Conservation (phyloP, 352 stramenopile genomes). For the Phytopythium litorale region DNA sequence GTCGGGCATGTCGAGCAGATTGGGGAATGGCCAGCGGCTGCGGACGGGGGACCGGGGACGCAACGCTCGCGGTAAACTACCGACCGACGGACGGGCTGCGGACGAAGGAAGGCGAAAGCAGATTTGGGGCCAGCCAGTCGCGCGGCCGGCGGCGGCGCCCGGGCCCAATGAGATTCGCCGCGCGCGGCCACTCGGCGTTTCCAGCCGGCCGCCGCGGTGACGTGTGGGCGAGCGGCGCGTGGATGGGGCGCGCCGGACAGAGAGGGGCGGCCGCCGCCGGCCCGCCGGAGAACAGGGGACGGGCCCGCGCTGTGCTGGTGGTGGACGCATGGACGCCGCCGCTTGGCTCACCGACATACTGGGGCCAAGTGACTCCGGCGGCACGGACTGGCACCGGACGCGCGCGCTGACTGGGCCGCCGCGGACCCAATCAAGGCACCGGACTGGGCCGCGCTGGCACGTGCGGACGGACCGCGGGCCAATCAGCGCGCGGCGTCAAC, state of each 20-base stretch:
- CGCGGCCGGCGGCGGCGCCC: neutral
- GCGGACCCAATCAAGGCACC: slow-evolving; percentile 5
- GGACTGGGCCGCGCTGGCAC: neutral
- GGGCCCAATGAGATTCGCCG: slow-evolving; percentile 18
- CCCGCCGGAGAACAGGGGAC: neutral
- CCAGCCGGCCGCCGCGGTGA: neutral
- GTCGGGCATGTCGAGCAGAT: slow-evolving; percentile 5
- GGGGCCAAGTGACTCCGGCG: neutral
- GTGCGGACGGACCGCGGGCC: neutral
- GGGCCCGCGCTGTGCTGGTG: neutral
- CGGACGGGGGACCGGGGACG: neutral
- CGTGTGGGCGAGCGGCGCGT: slow-evolving; percentile 3
- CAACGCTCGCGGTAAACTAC: neutral
- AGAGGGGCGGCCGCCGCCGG: neutral
- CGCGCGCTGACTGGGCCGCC: slow-evolving; percentile 2
- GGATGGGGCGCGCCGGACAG: slow-evolving; percentile 2
- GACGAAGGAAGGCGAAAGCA: neutral
- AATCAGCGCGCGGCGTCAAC: slow-evolving; percentile 1
- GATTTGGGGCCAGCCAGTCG: slow-evolving; percentile 10
- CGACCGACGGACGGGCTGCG: neutral
- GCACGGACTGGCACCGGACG: neutral
- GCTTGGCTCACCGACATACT: slow-evolving; percentile 3
- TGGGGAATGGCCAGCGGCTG: neutral
- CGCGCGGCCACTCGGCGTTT: slow-evolving; percentile 4
- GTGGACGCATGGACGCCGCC: slow-evolving; percentile 5